These are phyloP conservation scores for Stagonosporopsis vannaccii DNA, from an alignment of 2,329 filamentous ascomycete genomes.

Conservation along the genomic window DNA sequence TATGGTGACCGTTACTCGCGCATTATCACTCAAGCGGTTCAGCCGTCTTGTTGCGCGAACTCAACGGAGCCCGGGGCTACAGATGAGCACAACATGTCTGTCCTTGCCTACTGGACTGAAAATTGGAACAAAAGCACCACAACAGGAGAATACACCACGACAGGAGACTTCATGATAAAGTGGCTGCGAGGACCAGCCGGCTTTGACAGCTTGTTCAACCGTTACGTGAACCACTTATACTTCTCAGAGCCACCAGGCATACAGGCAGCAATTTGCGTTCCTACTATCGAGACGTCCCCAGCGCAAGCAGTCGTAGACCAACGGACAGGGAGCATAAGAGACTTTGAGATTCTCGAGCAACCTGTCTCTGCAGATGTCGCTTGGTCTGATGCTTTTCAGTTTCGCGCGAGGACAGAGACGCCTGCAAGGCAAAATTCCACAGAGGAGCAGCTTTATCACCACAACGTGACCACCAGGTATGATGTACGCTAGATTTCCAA, in stretches of 20 bases:
- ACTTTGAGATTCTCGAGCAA: slow-evolving; percentile 12
- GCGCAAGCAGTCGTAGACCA: slow-evolving; percentile 18
- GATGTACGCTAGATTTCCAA: background rate
- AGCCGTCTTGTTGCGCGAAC: background rate
- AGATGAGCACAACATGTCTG: background rate
- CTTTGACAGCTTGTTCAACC: background rate
- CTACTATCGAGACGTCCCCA: slow-evolving; percentile 15
- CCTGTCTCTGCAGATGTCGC: slow-evolving; percentile 9
- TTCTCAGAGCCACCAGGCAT: slow-evolving; percentile 16
- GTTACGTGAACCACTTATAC: background rate
- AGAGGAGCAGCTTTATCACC: background rate
- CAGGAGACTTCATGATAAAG: slow-evolving; percentile 23
- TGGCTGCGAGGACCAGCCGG: slow-evolving; percentile 15
- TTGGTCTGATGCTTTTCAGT: slow-evolving; percentile 18
- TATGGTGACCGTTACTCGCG: background rate
- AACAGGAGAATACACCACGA: too few species aligned
- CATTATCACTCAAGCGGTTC: background rate
- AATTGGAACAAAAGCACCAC: slow-evolving; percentile 2
- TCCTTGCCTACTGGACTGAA: slow-evolving; percentile 17
- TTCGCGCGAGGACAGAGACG: slow-evolving; percentile 10
- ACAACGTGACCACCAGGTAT: slow-evolving; percentile 19
- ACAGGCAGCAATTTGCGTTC: slow-evolving; percentile 23
- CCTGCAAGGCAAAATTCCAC: background rate
- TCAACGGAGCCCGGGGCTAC: background rate
- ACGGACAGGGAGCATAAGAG: slow-evolving; percentile 11